These are phyloP conservation scores for Fonsecaea monophora DNA, from an alignment of 2,329 filamentous ascomycete genomes.

Conservation along the genomic window DNA sequence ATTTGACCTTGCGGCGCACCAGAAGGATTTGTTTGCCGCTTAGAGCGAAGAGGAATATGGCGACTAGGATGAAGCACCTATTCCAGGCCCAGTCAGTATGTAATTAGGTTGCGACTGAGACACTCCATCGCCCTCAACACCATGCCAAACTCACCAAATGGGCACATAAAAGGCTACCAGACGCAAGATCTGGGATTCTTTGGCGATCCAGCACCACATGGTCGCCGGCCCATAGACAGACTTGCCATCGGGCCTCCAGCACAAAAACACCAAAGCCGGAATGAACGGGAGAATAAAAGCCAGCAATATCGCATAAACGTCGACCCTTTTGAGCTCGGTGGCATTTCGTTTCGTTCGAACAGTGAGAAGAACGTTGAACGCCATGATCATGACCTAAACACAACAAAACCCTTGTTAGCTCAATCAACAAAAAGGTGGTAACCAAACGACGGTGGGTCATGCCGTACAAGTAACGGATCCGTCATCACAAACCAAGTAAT, in stretches of 20 bases:
- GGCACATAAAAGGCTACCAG: constrained; percentile 32
- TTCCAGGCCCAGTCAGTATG: neutral
- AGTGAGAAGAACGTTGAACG: constrained; percentile 32
- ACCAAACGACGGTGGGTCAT: neutral
- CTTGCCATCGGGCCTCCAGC: constrained; percentile 30
- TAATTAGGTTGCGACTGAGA: neutral
- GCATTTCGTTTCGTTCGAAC: constrained; percentile 25
- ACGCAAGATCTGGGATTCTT: constrained; percentile 26
- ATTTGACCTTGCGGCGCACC: constrained; percentile 29
- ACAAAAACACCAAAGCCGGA: constrained; percentile 30
- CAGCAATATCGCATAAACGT: constrained; percentile 26
- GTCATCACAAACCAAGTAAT: constrained; percentile 36
- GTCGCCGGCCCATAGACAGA: constrained; percentile 32
- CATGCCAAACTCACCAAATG: constrained; percentile 23
- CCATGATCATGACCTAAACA: constrained; percentile 29
- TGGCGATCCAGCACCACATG: constrained; percentile 33
- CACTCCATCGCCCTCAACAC: neutral
- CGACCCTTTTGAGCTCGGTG: constrained; percentile 25
- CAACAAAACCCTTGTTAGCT: too few relatives aligned
- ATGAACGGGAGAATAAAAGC: constrained; percentile 27
- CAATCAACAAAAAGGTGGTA: too few relatives aligned
- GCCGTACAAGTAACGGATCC: constrained; percentile 30
- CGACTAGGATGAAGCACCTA: constrained; percentile 28
- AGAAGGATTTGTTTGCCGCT: constrained; percentile 32
- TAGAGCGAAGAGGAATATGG: constrained; percentile 27